Percentiles rank a stretch among this genome's conserved stretches.
phyloP scores from a whole-genome alignment of 495 filamentous ascomycete species.

The Penicillium pulvis region DNA sequence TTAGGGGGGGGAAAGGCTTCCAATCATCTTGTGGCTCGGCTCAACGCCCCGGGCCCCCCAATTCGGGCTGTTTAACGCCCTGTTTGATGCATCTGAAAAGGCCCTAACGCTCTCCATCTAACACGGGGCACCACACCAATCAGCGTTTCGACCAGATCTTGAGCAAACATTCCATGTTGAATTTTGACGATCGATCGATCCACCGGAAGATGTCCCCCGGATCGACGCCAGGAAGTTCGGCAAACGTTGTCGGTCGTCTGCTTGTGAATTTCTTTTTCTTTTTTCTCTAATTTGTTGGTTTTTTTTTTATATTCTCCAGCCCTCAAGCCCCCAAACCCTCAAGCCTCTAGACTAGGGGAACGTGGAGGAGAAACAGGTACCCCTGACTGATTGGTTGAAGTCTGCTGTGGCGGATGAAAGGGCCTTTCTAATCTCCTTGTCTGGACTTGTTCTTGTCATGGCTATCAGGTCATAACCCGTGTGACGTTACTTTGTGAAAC shows the following conservation, averaged over 20 bases:
- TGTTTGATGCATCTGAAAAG: slow-evolving; percentile 18
- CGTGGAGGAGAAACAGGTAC: slow-evolving; percentile 4
- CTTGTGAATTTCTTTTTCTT: background rate
- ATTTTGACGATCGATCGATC: slow-evolving; percentile 23
- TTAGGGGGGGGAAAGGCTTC: background rate
- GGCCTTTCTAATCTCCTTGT: slow-evolving; percentile 14
- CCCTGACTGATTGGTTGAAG: background rate
- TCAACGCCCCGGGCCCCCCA: slow-evolving; percentile 22
- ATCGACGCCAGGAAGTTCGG: slow-evolving; percentile 26
- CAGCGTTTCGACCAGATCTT: slow-evolving; percentile 16
- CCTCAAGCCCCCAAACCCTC: background rate
- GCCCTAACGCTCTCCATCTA: slow-evolving; percentile 3
- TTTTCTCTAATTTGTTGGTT: background rate
- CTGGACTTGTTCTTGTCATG: slow-evolving; percentile 28
- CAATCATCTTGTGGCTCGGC: slow-evolving; percentile 7
- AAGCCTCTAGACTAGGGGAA: background rate
- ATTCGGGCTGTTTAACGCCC: slow-evolving; percentile 23
- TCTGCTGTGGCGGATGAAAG: slow-evolving; percentile 20
- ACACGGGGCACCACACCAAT: slow-evolving; percentile 29
- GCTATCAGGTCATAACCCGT: slow-evolving; percentile 34
- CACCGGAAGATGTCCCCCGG: slow-evolving; percentile 18
- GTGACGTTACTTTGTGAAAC: slow-evolving; percentile 44
- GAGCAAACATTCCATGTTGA: slow-evolving; percentile 29
- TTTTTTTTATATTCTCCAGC: background rate
- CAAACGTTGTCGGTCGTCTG: slow-evolving; percentile 28